A percentile compares a stretch with the other conserved stretches of the same genome.
Evolutionary conservation across 768 basidiomycete species (phyloP).

Genomic region (Lyophyllum shimeji): DNA sequence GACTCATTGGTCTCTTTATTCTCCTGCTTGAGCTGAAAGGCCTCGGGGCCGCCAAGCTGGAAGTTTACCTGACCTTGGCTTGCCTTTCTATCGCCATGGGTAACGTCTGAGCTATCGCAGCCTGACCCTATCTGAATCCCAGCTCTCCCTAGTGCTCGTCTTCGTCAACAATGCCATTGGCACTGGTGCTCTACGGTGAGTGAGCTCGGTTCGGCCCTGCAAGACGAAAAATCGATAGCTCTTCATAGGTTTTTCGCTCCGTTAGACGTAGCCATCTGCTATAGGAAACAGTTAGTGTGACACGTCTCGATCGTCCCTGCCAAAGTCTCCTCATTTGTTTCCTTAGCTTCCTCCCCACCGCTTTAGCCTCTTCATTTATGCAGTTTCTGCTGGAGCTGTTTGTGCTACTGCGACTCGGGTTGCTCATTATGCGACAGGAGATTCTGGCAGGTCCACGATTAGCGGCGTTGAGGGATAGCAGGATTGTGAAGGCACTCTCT

Average conservation of each 20-base stretch:
- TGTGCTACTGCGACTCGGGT: constrained; percentile 3
- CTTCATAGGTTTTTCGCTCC: background rate
- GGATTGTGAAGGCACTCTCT: constrained; percentile 10
- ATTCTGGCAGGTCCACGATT: constrained; percentile 3
- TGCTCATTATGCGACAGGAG: constrained; percentile 1
- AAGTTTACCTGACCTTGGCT: constrained; percentile 5
- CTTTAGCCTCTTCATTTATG: constrained; percentile 12
- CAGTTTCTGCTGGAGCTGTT: constrained; percentile 5
- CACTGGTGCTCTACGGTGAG: constrained; percentile 8
- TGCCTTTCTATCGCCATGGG: constrained; percentile 10
- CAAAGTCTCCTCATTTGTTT: background rate
- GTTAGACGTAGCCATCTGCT: constrained; percentile 9
- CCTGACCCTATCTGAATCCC: background rate
- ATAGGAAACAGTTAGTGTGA: constrained; percentile 13
- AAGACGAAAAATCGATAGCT: background rate
- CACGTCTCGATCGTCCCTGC: background rate
- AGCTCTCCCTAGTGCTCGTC: constrained; percentile 7
- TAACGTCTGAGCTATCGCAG: background rate
- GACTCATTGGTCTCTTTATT: constrained; percentile 7
- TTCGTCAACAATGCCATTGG: constrained; percentile 14
- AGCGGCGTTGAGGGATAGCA: constrained; percentile 2
- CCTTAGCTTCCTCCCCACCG: constrained; percentile 14
- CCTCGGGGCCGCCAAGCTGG: constrained; percentile 11
- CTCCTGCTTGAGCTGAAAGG: constrained; percentile 13
- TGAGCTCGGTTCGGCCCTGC: background rate